Conservation (phyloP, 148 eudicot species). For the Nyssa sinensis region DNA sequence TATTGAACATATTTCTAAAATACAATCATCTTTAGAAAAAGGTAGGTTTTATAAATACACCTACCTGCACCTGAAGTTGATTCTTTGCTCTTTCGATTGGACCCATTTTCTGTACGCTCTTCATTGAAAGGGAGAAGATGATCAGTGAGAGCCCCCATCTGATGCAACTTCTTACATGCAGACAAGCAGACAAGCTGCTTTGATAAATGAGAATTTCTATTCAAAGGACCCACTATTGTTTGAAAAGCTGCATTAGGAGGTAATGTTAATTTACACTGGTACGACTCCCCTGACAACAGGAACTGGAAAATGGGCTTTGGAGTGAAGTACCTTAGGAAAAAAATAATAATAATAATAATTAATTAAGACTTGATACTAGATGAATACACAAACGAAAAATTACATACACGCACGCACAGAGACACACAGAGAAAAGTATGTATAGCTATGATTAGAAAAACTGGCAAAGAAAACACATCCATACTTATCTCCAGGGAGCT, state of each 20-base stretch:
- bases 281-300: constrained; percentile 30
- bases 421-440: background rate
- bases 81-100: constrained; percentile 23
- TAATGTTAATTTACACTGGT: constrained; percentile 43
- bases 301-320: constrained; percentile 45
- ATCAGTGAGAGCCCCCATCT: constrained; percentile 57
- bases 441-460: background rate
- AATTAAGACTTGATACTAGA: background rate
- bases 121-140: constrained; percentile 48
- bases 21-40: background rate
- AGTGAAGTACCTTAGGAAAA: constrained; percentile 39
- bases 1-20: background rate
- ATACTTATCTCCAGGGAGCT: constrained; percentile 51
- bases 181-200: constrained; percentile 58
- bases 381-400: background rate
- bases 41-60: background rate
- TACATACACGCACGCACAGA: background rate
- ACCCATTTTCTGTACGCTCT: constrained; percentile 33
- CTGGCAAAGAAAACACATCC: constrained; percentile 6
- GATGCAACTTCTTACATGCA: constrained; percentile 59
- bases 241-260: constrained; percentile 55
- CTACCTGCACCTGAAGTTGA: constrained; percentile 57
- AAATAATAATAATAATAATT: no score
- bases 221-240: constrained; percentile 44
- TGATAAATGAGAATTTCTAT: constrained; percentile 27